Conservation (phyloP, 805 yeast genomes). For the Metschnikowia arizonensis region DNA sequence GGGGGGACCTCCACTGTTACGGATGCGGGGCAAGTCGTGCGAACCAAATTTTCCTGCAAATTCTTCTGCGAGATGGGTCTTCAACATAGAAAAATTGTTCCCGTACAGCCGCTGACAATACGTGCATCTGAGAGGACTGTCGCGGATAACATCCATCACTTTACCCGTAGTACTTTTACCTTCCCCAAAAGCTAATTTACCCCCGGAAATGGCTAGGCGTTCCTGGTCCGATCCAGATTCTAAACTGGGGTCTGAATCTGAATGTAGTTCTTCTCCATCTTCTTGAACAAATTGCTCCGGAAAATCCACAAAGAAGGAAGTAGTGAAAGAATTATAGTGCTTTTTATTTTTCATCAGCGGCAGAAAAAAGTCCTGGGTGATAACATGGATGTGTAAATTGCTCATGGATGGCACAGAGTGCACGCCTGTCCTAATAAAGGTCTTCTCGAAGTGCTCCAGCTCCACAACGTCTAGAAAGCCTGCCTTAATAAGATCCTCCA, state of each 20-base stretch:
- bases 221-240: background rate
- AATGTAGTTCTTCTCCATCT: conserved; percentile 19
- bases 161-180: conserved; percentile 1
- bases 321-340: conserved; percentile 70
- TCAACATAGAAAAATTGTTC: conserved; percentile 23
- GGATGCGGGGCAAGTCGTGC: background rate
- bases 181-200: background rate
- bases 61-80: conserved; percentile 27
- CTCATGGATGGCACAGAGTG: conserved; percentile 68
- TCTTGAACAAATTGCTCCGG: conserved; percentile 19
- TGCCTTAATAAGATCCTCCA: conserved; percentile 26
- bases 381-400: conserved; percentile 70
- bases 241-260: conserved; percentile 2
- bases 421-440: conserved; percentile 51
- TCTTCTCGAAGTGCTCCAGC: conserved; percentile 18
- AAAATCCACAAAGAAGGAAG: conserved; percentile 59
- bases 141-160: conserved; percentile 1
- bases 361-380: conserved; percentile 61
- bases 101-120: conserved; percentile 27
- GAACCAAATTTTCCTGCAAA: conserved; percentile 16
- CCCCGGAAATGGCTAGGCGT: background rate
- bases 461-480: conserved; percentile 13
- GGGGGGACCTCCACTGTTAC: background rate
- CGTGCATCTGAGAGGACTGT: conserved; percentile 25
- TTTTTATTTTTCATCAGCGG: conserved; percentile 51